Evolutionary conservation across 1,139 yeast species (phyloP), one percentile per base, ranked within the genome.

Genomic region (Pichia sp.): DNA sequence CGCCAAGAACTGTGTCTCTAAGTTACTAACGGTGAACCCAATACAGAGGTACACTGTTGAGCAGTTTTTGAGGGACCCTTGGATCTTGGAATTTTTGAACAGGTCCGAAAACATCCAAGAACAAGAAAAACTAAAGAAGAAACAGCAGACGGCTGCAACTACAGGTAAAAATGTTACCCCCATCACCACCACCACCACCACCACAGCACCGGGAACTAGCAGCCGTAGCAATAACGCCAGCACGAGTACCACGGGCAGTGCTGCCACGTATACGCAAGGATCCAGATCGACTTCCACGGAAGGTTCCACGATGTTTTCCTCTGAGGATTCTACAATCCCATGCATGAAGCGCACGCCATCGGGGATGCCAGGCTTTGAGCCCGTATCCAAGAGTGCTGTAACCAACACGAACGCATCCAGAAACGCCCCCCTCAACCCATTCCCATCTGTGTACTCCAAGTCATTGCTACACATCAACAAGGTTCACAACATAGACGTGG

Each of bases 1-100:
- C 21, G 98, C 96, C 7, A 89, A 89, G 67, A 74, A 79, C 60
- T 83, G 95, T 69, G 96, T 91, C 9, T 69, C 81, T 4, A 82
- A 78, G 62, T 74, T 91, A 53, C 72, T 91, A 51, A 89, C 95
- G 2, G 96, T 90, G 26, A 89, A 90, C 65, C 96, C 96, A 1
- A 70, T 73, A 16, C 74, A 76, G 53, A 76, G 98, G 59, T 89
- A 88, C 66, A 82, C 87, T 6, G 85, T 89, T 56, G 85, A 84
- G 51, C 86, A 90, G 54, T 80, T 91, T 55, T 74, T 91, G 61
- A 74, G 75, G 45, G 97, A 91, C 69, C 96, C 96, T 2, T 91
- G 98, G 98, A 76, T 86, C 61, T 65, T 60, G 50, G 71, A 72
- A 47, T 67, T 65, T 47, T 48, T 64, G 13, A 52, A 53, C 19